phyloP scores from a whole-genome alignment of 2,329 filamentous ascomycete genomes.

The Aspergillus bombycis region DNA sequence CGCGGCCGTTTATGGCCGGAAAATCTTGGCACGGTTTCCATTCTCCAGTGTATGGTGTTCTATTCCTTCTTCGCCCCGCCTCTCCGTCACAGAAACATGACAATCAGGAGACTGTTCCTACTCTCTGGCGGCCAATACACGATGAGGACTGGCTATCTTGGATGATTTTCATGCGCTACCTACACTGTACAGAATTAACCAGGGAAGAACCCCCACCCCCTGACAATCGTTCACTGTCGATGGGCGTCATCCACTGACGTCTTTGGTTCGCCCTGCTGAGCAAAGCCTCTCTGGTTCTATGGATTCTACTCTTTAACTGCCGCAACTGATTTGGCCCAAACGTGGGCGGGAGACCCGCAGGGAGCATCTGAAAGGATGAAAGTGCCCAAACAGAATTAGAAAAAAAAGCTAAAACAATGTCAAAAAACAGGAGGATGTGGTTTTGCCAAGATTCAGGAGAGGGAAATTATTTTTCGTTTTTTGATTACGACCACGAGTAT shows the following conservation, averaged over 20 bases:
- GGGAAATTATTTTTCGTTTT: background rate
- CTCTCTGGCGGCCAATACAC: background rate
- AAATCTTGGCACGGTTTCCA: constrained; percentile 28
- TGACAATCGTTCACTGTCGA: constrained; percentile 28
- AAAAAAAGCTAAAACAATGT: background rate
- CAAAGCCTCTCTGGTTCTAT: background rate
- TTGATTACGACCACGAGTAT: constrained; percentile 7
- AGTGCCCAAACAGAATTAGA: background rate
- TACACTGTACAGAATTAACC: background rate
- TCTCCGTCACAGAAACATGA: background rate
- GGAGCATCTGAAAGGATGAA: background rate
- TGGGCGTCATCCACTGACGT: constrained; percentile 33
- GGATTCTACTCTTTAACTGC: background rate
- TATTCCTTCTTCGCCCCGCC: constrained; percentile 11
- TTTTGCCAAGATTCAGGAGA: constrained; percentile 1
- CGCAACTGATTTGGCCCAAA: constrained; percentile 6
- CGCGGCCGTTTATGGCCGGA: constrained; percentile 21
- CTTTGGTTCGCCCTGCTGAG: constrained; percentile 6
- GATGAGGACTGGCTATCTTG: background rate
- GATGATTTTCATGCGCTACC: background rate
- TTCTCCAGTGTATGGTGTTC: constrained; percentile 12
- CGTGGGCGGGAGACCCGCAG: constrained; percentile 4
- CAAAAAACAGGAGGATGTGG: background rate
- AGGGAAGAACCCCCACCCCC: constrained; percentile 16
- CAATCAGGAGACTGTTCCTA: constrained; percentile 5